A percentile compares a stretch with the other conserved stretches of the same genome.
phyloP scores from a whole-genome alignment of 1,284 basidiomycete genomes.

The Trichosporon faecale region DNA sequence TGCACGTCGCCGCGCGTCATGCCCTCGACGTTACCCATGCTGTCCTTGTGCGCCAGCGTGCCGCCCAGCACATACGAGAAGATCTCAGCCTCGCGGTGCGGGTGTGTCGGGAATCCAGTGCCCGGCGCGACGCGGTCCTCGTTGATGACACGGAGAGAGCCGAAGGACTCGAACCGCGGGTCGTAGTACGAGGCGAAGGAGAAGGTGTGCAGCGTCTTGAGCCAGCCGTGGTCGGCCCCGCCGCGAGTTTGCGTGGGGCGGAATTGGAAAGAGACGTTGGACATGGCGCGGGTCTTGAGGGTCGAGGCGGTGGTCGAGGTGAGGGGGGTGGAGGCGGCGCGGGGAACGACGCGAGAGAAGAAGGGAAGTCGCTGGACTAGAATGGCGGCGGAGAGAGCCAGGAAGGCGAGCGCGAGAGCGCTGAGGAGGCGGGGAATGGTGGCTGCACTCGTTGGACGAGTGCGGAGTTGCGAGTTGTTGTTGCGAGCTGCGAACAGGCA shows the following conservation, averaged over 20 bases:
- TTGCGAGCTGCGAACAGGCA: slow-evolving; percentile 11
- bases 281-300: neutral
- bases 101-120: slow-evolving; percentile 82
- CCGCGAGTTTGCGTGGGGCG: slow-evolving; percentile 69
- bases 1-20: slow-evolving; percentile 84
- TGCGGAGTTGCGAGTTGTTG: slow-evolving; percentile 1
- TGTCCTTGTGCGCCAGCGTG: slow-evolving; percentile 62
- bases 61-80: slow-evolving; percentile 70
- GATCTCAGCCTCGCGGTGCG: slow-evolving; percentile 83
- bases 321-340: neutral
- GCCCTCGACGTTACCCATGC: slow-evolving; percentile 83
- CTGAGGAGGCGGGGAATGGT: slow-evolving; percentile 12
- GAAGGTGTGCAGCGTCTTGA: slow-evolving; percentile 83
- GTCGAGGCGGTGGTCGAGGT: neutral
- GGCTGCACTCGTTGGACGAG: neutral
- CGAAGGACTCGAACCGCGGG: slow-evolving; percentile 45
- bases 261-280: slow-evolving; percentile 22
- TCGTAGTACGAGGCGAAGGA: slow-evolving; percentile 73
- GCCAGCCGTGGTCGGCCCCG: slow-evolving; percentile 78
- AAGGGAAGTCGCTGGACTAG: slow-evolving; percentile 10
- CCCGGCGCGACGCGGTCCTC: slow-evolving; percentile 48
- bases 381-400: slow-evolving; percentile 19
- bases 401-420: slow-evolving; percentile 16
- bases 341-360: too few relatives aligned
- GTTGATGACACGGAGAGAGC: slow-evolving; percentile 63